phyloP scores from a whole-genome alignment of 2,329 filamentous ascomycete genomes.

The Fusarium sp. region DNA sequence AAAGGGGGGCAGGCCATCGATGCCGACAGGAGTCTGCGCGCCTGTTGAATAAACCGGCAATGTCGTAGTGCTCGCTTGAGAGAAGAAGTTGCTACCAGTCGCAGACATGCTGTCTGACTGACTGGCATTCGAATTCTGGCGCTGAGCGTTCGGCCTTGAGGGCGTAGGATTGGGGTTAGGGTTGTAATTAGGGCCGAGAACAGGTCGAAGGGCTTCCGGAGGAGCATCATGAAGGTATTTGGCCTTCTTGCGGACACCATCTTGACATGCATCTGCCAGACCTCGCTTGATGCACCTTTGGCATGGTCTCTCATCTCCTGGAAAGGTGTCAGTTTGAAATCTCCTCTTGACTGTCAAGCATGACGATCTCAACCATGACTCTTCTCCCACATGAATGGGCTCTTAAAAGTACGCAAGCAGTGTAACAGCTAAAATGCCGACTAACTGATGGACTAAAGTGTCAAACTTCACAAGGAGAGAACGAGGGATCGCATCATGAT shows the following conservation, averaged over 20 bases:
- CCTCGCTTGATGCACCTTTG: conserved; percentile 94
- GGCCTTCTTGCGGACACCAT: conserved; percentile 97
- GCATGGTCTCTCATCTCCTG: conserved; percentile 95
- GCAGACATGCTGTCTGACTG: conserved; percentile 62
- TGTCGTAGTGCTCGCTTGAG: conserved; percentile 60
- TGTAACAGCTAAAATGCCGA: conserved; percentile 7
- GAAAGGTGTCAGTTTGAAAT: conserved; percentile 40
- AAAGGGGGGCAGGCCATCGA: conserved; percentile 66
- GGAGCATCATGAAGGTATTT: conserved; percentile 99
- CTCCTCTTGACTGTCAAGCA: conserved; percentile 13
- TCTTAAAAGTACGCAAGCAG: conserved; percentile 6
- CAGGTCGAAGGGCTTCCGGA: conserved; percentile 88
- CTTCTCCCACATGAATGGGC: conserved; percentile 1
- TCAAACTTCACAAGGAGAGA: conserved; percentile 33
- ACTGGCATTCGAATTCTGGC: conserved; percentile 63
- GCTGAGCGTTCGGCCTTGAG: conserved; percentile 60
- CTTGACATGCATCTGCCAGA: conserved; percentile 90
- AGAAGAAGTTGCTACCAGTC: conserved; percentile 62
- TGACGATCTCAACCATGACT: conserved; percentile 5
- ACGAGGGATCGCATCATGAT: conserved; percentile 8
- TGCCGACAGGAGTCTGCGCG: conserved; percentile 60
- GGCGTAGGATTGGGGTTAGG: conserved; percentile 64
- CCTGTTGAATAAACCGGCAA: conserved; percentile 66
- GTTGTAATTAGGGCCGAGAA: conserved; percentile 79
- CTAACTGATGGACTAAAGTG: conserved; percentile 12